These are phyloP conservation scores for Flaveria linearis DNA, from an alignment of 129 eudicot genomes.

Conservation along the genomic window DNA sequence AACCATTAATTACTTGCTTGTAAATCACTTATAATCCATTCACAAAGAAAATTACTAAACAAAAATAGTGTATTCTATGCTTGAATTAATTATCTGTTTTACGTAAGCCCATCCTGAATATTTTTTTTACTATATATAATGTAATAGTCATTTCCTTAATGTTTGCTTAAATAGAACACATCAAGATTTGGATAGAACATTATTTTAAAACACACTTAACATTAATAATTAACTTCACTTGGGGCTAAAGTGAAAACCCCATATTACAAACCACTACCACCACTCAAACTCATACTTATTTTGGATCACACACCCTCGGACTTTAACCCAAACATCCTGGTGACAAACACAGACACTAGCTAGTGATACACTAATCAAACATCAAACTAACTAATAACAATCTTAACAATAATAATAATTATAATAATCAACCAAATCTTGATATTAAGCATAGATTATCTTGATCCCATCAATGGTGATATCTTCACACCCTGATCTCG, in stretches of 20 bases:
- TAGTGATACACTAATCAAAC: too few species aligned
- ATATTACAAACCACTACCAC: not conserved
- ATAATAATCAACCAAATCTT: conserved; percentile 4
- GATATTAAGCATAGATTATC: conserved; percentile 35
- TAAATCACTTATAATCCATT: too few species aligned
- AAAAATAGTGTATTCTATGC: too few species aligned
- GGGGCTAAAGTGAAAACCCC: conserved; percentile 9
- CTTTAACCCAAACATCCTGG: conserved; percentile 1
- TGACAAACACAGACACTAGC: conserved; percentile 7
- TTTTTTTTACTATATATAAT: too few species aligned
- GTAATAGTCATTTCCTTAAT: too few species aligned
- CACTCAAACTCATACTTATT: conserved; percentile 3
- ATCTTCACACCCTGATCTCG: conserved; percentile 42
- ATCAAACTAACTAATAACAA: not conserved
- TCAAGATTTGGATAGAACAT: not conserved
- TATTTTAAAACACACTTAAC: not conserved
- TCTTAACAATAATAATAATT: not conserved
- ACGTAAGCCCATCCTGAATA: too few species aligned
- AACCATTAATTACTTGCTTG: too few species aligned
- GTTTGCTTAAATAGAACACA: not conserved
- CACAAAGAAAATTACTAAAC: too few species aligned
- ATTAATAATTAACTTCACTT: not conserved
- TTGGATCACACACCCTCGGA: conserved; percentile 14
- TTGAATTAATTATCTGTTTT: too few species aligned
- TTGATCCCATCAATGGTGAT: conserved; percentile 54